These are phyloP conservation scores for Plectosphaerella plurivora DNA, from an alignment of 2,329 filamentous ascomycete species.

Conservation along the genomic window DNA sequence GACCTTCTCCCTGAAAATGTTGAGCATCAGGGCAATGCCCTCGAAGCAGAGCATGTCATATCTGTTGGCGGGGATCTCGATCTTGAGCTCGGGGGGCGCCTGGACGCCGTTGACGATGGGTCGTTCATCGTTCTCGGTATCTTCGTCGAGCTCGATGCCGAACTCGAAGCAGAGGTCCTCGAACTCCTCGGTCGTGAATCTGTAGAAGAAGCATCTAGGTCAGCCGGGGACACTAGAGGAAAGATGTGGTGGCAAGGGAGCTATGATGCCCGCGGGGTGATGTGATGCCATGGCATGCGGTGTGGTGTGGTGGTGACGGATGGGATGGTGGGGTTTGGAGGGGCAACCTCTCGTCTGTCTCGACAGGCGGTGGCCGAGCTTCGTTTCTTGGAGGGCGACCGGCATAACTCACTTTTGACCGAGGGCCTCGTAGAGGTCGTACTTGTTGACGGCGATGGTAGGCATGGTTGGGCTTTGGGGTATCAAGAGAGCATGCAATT, in stretches of 20 bases:
- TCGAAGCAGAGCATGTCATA: constrained; percentile 96
- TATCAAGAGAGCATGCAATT: neutral
- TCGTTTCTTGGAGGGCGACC: neutral
- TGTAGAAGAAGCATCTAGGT: constrained; percentile 25
- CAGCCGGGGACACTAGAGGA: constrained; percentile 2
- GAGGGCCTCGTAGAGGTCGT: constrained; percentile 87
- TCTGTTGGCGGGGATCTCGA: constrained; percentile 94
- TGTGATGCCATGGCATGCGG: constrained; percentile 1
- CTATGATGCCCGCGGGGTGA: neutral
- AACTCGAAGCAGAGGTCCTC: constrained; percentile 98
- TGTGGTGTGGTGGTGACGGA: constrained; percentile 1
- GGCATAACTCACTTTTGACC: constrained; percentile 68
- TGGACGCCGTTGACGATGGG: constrained; percentile 73
- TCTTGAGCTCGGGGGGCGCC: constrained; percentile 90
- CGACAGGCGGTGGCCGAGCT: constrained; percentile 11
- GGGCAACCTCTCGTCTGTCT: constrained; percentile 2
- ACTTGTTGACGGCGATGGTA: constrained; percentile 95
- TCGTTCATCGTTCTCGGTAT: constrained; percentile 73
- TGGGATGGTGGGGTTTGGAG: constrained; percentile 14
- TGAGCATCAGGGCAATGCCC: constrained; percentile 91
- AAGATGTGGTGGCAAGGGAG: constrained; percentile 7
- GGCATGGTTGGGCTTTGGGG: constrained; percentile 61
- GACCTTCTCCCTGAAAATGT: constrained; percentile 81
- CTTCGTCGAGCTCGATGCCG: constrained; percentile 95
- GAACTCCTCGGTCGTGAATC: constrained; percentile 89